These are phyloP conservation scores for Tilletia horrida DNA, from an alignment of 1,284 basidiomycete genomes.

Conservation along the genomic window DNA sequence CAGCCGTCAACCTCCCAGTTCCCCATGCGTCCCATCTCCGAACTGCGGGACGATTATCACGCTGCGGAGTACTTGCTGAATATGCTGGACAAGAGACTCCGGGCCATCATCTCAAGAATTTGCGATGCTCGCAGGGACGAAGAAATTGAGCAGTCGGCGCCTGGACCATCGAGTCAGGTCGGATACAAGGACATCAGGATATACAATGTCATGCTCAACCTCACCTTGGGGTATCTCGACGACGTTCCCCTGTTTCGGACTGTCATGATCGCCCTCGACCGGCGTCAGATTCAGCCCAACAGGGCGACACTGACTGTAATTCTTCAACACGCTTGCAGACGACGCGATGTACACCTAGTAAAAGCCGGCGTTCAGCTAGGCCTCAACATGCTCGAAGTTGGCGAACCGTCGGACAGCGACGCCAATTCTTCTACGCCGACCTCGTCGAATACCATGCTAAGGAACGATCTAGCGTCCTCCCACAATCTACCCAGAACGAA, in stretches of 20 bases:
- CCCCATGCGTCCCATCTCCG: neutral
- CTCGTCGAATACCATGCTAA: no score
- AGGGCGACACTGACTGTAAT: neutral
- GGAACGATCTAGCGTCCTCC: no score
- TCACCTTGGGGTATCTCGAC: conserved; percentile 7
- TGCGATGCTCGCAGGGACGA: neutral
- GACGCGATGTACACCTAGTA: neutral
- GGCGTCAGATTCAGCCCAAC: conserved; percentile 9
- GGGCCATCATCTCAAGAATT: neutral
- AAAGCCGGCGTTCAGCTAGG: neutral
- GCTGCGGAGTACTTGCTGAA: neutral
- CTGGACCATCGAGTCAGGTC: neutral
- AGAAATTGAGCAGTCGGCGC: neutral
- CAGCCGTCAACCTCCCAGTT: neutral
- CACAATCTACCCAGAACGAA: neutral
- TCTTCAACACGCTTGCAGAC: neutral
- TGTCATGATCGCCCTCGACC: conserved; percentile 5
- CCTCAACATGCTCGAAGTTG: neutral
- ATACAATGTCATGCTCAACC: conserved; percentile 13
- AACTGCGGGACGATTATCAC: neutral
- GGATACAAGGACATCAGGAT: neutral
- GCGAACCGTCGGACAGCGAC: no score
- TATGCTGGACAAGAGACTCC: neutral
- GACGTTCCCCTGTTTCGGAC: neutral
- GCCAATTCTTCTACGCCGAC: no score